phyloP scores from a whole-genome alignment of 75 land plant genomes.

The Azolla pinnata region DNA sequence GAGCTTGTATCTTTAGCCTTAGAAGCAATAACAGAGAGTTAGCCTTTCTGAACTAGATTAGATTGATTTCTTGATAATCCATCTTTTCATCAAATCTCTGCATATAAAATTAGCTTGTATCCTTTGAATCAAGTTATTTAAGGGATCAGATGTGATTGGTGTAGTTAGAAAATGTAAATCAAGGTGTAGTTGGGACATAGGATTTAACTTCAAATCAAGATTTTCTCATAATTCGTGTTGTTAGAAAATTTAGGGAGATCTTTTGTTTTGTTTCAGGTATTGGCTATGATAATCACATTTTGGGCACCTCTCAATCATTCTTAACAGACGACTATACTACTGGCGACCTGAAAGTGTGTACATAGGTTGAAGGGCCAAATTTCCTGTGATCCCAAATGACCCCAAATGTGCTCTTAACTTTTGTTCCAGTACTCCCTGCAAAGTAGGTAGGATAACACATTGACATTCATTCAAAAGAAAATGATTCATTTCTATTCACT shows the following conservation, averaged over 20 bases:
- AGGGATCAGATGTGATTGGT: too few species aligned
- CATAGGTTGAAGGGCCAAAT: constrained; percentile 97
- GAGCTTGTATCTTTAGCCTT: neutral
- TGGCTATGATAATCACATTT: too few species aligned
- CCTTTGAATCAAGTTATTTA: constrained; percentile 1
- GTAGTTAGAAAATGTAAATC: too few species aligned
- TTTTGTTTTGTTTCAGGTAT: neutral
- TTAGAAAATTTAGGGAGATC: neutral
- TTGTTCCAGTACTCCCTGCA: constrained; percentile 90
- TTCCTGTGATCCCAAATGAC: constrained; percentile 94
- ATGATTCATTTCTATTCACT: too few species aligned
- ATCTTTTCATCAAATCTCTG: neutral
- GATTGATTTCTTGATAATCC: neutral
- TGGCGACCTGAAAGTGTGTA: constrained; percentile 87
- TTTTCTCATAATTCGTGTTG: neutral
- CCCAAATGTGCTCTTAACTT: constrained; percentile 87
- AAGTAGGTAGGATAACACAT: too few species aligned
- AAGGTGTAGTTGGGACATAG: too few species aligned
- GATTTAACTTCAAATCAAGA: neutral
- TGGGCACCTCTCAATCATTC: too few species aligned
- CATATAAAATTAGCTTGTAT: neutral
- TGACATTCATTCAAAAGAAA: too few species aligned
- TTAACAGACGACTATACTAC: neutral
- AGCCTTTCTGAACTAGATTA: neutral
- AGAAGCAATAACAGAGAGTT: neutral